Conservation (phyloP, 805 yeast genomes). For the Zygotorulaspora sp. region DNA sequence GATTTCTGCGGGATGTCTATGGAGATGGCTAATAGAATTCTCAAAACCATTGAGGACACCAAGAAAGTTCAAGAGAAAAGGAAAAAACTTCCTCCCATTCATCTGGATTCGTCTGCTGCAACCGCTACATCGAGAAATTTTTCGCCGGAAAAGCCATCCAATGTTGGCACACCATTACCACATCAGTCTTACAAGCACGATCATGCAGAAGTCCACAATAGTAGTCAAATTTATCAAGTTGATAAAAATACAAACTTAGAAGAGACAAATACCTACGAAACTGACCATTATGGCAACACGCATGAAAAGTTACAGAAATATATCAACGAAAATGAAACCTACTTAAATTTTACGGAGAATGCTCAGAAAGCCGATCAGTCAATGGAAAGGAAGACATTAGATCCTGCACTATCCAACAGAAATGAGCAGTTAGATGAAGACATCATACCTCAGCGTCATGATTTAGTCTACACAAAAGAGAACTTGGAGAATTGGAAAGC, state of each 20-base stretch:
- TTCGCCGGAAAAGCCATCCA: conserved; percentile 10
- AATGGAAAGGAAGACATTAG: conserved; percentile 7
- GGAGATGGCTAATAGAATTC: conserved; percentile 90
- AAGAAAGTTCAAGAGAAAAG: conserved; percentile 37
- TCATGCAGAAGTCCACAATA: not conserved
- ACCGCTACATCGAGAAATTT: conserved; percentile 16
- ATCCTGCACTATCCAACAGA: conserved; percentile 16
- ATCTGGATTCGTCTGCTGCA: conserved; percentile 13
- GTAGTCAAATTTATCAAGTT: not conserved
- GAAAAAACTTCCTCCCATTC: conserved; percentile 16
- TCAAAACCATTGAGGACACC: conserved; percentile 77
- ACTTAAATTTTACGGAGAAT: conserved; percentile 27
- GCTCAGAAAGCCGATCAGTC: conserved; percentile 14
- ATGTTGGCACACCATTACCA: conserved; percentile 3
- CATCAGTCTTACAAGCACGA: too few relatives aligned
- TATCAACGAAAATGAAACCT: conserved; percentile 28
- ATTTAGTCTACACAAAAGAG: conserved; percentile 6
- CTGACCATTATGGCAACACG: conserved; percentile 1
- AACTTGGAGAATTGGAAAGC: conserved; percentile 10
- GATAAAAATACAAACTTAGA: not conserved
- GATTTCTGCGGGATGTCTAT: conserved; percentile 98
- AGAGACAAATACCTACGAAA: not conserved
- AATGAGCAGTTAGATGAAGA: conserved; percentile 1
- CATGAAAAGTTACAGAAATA: conserved; percentile 24
- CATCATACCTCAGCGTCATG: not conserved